These are phyloP conservation scores for Plasmodium falciparum DNA, from an alignment of 169 alveolate genomes.

Conservation along the genomic window DNA sequence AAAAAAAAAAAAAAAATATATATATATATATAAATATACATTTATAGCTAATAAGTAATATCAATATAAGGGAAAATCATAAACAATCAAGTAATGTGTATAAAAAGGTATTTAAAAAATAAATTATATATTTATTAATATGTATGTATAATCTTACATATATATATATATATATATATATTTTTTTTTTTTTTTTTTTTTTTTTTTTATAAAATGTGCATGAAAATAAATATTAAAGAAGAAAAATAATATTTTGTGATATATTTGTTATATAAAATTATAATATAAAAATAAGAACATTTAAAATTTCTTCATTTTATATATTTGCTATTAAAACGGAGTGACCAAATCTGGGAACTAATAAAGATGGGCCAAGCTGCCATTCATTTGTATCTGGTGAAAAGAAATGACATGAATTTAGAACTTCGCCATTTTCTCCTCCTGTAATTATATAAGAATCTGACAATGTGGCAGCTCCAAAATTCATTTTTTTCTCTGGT, in stretches of 20 bases:
- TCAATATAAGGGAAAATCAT: no score
- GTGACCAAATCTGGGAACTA: conserved; percentile 87
- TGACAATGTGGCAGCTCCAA: conserved; percentile 79
- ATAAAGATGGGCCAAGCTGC: conserved; percentile 84
- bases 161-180: no score
- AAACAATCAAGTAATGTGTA: no score
- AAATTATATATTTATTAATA: no score
- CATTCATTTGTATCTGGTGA: conserved; percentile 86
- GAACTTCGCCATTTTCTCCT: conserved; percentile 85
- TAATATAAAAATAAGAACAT: no score
- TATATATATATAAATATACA: no score
- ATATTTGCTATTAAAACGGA: conserved; percentile 81
- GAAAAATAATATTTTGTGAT: no score
- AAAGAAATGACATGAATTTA: conserved; percentile 81
- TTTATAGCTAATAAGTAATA: no score
- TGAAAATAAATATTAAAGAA: no score
- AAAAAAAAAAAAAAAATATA: not conserved
- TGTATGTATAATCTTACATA: no score
- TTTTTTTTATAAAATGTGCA: not conserved
- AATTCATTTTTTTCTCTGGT: conserved; percentile 85
- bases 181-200: not conserved
- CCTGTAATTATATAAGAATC: conserved; percentile 83
- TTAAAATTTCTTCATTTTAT: conserved; percentile 8
- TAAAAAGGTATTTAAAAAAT: no score
- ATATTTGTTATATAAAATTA: no score